A percentile compares a stretch with the other conserved stretches of the same genome.
Conservation (phyloP, 2,329 filamentous ascomycete genomes). For the Beauveria caledonica region DNA sequence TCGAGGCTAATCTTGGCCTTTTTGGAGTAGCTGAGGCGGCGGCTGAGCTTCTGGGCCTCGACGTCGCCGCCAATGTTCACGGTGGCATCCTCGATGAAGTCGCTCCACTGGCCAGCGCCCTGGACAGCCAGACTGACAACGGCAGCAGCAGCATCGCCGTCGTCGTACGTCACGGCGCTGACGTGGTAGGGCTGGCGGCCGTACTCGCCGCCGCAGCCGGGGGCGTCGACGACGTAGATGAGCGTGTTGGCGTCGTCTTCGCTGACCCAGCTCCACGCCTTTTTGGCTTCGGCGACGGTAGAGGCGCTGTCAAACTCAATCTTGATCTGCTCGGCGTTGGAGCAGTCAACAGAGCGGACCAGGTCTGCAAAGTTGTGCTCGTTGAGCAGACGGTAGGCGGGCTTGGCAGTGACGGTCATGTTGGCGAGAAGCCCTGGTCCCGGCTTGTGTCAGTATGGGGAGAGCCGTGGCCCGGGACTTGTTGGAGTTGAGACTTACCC, state of each 20-base stretch:
- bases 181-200: conserved; percentile 12
- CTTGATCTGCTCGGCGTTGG: conserved; percentile 4
- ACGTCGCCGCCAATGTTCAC: conserved; percentile 9
- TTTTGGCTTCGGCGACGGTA: conserved; percentile 3
- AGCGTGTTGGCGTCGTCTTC: conserved; percentile 4
- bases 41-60: not conserved
- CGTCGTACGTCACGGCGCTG: conserved; percentile 1
- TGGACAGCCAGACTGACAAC: conserved; percentile 1
- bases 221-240: conserved; percentile 8
- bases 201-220: conserved; percentile 7
- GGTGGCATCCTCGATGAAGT: conserved; percentile 8
- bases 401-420: conserved; percentile 10
- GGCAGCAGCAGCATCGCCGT: not conserved
- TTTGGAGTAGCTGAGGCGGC: conserved; percentile 8
- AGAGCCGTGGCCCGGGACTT: not conserved
- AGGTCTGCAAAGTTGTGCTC: conserved; percentile 8
- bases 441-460: not conserved
- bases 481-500: not conserved
- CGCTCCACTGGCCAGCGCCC: conserved; percentile 1
- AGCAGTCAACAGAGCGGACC: conserved; percentile 11
- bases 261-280: conserved; percentile 8
- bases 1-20: conserved; percentile 12
- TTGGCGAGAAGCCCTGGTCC: conserved; percentile 9
- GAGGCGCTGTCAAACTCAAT: not conserved
- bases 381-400: conserved; percentile 9